Percentiles rank a stretch among this genome's conserved stretches.
These are phyloP conservation scores for Astrocystis sublimbata DNA, from an alignment of 495 filamentous ascomycete species.

Conservation along the genomic window DNA sequence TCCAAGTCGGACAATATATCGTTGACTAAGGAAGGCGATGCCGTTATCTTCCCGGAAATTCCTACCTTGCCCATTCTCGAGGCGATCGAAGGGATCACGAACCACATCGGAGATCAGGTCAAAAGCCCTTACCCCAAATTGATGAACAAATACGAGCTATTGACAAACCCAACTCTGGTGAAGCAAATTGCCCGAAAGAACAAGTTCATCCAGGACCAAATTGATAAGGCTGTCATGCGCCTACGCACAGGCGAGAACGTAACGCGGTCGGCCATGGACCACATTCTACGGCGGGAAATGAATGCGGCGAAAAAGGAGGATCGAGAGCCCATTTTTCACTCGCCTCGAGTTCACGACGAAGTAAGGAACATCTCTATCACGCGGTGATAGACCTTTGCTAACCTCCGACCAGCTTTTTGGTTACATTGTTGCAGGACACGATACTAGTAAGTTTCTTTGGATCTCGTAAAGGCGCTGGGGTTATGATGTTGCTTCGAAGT, in stretches of 20 bases:
- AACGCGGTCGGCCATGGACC: slow-evolving; percentile 35
- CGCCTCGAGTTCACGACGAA: slow-evolving; percentile 35
- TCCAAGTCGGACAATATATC: neutral
- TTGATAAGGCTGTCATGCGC: slow-evolving; percentile 21
- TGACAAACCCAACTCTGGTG: slow-evolving; percentile 2
- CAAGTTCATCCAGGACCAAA: slow-evolving; percentile 20
- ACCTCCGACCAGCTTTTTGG: slow-evolving; percentile 28
- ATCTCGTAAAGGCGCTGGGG: too few species aligned
- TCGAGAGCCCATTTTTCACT: slow-evolving; percentile 26
- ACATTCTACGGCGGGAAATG: slow-evolving; percentile 40
- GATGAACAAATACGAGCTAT: slow-evolving; percentile 13
- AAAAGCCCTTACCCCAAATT: slow-evolving; percentile 21
- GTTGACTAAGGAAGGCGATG: neutral
- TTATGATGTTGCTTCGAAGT: too few species aligned
- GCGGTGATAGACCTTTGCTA: neutral
- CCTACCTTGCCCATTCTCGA: slow-evolving; percentile 18
- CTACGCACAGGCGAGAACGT: slow-evolving; percentile 16
- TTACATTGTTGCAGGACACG: slow-evolving; percentile 26
- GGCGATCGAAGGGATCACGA: slow-evolving; percentile 6
- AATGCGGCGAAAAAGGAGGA: slow-evolving; percentile 33
- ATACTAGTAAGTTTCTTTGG: too few species aligned
- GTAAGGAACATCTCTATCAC: slow-evolving; percentile 8
- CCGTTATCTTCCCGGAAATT: slow-evolving; percentile 22
- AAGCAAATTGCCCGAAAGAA: slow-evolving; percentile 17
- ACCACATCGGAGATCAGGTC: slow-evolving; percentile 19